These are phyloP conservation scores for Fusarium phyllophilum DNA, from an alignment of 2,329 filamentous ascomycete genomes.

Conservation along the genomic window DNA sequence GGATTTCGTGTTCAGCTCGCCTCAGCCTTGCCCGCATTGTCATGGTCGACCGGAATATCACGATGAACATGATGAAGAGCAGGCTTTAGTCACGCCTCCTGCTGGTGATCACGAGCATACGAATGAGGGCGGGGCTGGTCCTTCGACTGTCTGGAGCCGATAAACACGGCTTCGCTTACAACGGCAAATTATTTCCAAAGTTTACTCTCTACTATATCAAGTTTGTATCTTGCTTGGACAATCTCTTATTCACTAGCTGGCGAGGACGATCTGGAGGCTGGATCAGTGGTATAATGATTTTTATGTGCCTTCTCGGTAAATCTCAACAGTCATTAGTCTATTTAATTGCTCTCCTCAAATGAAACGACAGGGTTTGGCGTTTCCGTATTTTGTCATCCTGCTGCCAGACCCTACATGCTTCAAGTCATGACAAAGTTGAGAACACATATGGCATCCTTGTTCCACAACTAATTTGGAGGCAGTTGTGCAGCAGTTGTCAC, in stretches of 20 bases:
- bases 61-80: neutral
- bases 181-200: fast-evolving
- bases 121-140: neutral
- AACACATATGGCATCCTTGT: fast-evolving
- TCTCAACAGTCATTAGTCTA: neutral
- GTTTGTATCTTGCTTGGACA: neutral
- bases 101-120: neutral
- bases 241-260: fast-evolving
- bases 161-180: fast-evolving
- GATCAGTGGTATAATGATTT: neutral
- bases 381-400: fast-evolving
- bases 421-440: fast-evolving
- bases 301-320: fast-evolving
- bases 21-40: neutral
- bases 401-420: fast-evolving
- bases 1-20: neutral
- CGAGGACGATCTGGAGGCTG: fast-evolving
- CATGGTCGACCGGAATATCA: neutral
- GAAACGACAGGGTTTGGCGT: fast-evolving
- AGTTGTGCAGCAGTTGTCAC: neutral
- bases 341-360: neutral
- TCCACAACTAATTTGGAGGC: neutral
- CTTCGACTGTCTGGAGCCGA: neutral
- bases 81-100: neutral
- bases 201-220: neutral